Conservation (phyloP, 2,329 filamentous ascomycete species). For the Penicillium capsulatum region DNA sequence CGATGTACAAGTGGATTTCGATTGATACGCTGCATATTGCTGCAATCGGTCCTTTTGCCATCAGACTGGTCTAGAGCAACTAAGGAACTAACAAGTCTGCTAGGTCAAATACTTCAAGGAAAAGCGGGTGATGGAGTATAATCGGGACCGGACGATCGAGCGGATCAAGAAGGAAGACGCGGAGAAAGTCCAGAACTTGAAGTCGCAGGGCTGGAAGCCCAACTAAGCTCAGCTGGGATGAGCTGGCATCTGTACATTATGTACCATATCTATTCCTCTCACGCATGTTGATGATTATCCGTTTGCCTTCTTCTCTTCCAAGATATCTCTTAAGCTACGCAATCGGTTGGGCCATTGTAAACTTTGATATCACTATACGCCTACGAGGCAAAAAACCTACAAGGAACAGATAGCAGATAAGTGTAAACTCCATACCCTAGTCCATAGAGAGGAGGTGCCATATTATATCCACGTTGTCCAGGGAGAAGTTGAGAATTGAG, state of each 20-base stretch:
- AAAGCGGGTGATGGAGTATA: conserved; percentile 84
- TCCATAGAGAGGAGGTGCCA: conserved; percentile 1
- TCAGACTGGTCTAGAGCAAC: neutral
- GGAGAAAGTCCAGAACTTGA: conserved; percentile 51
- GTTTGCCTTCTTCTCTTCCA: neutral
- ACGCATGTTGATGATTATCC: conserved; percentile 14
- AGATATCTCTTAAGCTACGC: too few relatives aligned
- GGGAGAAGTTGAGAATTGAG: neutral
- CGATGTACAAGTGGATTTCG: too few relatives aligned
- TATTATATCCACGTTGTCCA: conserved; percentile 16
- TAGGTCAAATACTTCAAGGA: conserved; percentile 98
- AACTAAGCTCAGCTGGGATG: conserved; percentile 12
- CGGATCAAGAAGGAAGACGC: conserved; percentile 71
- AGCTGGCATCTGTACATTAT: conserved; percentile 22
- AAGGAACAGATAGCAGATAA: too few relatives aligned
- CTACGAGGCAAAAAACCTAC: too few relatives aligned
- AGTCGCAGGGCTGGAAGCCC: conserved; percentile 40
- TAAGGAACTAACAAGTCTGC: conserved; percentile 4
- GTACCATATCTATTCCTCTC: conserved; percentile 27
- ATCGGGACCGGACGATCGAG: conserved; percentile 74
- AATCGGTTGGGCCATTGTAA: too few relatives aligned
- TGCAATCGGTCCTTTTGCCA: neutral
- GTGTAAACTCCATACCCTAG: neutral
- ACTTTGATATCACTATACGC: too few relatives aligned
- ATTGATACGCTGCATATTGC: too few relatives aligned